Conservation (phyloP, 1,284 basidiomycete genomes). For the Trametes sp. region DNA sequence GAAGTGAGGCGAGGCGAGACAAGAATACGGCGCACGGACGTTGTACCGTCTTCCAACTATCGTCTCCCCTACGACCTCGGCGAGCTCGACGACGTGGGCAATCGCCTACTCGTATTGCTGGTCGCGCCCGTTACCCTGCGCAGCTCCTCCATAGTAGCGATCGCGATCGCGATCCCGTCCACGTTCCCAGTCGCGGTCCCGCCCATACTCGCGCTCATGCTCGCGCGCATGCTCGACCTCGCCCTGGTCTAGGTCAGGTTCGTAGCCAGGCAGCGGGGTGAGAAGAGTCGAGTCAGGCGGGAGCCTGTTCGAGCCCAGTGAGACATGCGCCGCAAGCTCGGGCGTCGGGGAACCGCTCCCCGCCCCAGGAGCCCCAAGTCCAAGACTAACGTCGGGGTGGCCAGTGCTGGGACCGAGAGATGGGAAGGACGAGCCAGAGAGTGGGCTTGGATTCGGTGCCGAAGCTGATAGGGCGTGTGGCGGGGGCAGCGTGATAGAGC, state of each 20-base stretch:
- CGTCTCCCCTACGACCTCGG: too few relatives aligned
- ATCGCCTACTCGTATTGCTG: constrained; percentile 27
- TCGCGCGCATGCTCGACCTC: constrained; percentile 20
- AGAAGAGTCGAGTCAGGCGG: constrained; percentile 58
- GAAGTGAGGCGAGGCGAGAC: neutral
- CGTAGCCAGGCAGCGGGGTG: constrained; percentile 56
- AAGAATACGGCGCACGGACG: neutral
- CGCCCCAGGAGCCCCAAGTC: constrained; percentile 14
- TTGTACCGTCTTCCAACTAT: too few relatives aligned
- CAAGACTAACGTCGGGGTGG: constrained; percentile 10
- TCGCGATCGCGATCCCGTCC: constrained; percentile 26
- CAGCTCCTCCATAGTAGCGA: constrained; percentile 22
- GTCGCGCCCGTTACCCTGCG: constrained; percentile 24
- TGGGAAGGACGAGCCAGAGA: constrained; percentile 25
- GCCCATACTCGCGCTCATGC: constrained; percentile 4
- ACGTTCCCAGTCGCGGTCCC: constrained; percentile 11
- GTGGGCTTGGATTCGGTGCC: constrained; percentile 30
- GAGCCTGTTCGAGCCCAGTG: constrained; percentile 45
- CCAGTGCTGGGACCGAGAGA: constrained; percentile 22
- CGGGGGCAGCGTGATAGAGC: constrained; percentile 24
- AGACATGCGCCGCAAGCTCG: constrained; percentile 36
- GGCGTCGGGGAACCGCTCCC: constrained; percentile 30
- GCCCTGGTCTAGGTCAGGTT: constrained; percentile 35
- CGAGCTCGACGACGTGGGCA: too few relatives aligned
- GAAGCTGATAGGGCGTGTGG: constrained; percentile 28